Conservation (phyloP, 2,329 filamentous ascomycete species). For the Fusarium irregulare region DNA sequence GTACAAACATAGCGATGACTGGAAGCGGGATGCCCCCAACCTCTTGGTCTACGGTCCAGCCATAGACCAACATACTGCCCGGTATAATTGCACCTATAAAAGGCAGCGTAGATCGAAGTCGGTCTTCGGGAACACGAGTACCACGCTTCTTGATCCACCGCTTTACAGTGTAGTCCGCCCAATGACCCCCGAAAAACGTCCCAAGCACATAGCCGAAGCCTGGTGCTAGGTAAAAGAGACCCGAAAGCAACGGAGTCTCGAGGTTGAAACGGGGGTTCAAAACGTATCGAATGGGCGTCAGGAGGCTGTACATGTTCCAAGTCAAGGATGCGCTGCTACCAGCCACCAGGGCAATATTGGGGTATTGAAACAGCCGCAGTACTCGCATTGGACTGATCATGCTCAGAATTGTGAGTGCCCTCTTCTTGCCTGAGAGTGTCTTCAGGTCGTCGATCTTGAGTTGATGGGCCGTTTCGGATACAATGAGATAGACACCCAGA, state of each 20-base stretch:
- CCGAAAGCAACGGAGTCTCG: conserved; percentile 72
- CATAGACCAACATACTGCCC: conserved; percentile 72
- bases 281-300: conserved; percentile 77
- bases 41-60: conserved; percentile 62
- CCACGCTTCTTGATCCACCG: conserved; percentile 71
- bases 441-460: conserved; percentile 71
- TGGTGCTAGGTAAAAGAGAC: conserved; percentile 80
- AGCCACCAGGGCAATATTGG: conserved; percentile 71
- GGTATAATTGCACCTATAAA: conserved; percentile 70
- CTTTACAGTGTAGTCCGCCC: conserved; percentile 74
- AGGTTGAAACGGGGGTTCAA: conserved; percentile 80
- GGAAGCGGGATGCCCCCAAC: conserved; percentile 69
- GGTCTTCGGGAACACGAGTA: conserved; percentile 73
- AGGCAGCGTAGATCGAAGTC: conserved; percentile 68
- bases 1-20: conserved; percentile 78
- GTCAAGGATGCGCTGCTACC: conserved; percentile 72
- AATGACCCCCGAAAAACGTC: conserved; percentile 77
- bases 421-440: conserved; percentile 62
- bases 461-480: conserved; percentile 79
- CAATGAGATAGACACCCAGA: conserved; percentile 70
- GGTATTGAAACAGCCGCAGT: conserved; percentile 72
- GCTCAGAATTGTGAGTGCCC: conserved; percentile 65
- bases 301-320: conserved; percentile 76
- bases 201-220: conserved; percentile 76
- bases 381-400: conserved; percentile 76